A percentile compares a stretch with the other conserved stretches of the same genome.
phyloP scores from a whole-genome alignment of 768 basidiomycete species.

The Mycena albidolilacea region DNA sequence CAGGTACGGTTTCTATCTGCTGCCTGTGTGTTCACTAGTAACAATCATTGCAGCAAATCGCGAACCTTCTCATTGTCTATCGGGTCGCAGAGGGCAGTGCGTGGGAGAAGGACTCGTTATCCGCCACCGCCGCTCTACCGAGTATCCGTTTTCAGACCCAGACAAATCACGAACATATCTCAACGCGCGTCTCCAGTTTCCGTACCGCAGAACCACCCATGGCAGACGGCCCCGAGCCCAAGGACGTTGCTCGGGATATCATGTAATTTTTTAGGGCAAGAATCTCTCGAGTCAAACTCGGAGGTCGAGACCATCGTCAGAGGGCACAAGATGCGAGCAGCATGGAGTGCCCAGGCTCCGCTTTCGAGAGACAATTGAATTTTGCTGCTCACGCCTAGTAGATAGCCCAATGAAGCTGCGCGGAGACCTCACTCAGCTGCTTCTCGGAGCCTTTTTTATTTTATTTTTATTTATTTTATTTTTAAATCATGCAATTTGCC shows the following conservation, averaged over 20 bases:
- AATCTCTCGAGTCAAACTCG: too few relatives aligned
- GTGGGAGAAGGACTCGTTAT: conserved; percentile 50
- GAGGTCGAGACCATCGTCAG: too few relatives aligned
- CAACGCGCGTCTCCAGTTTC: conserved; percentile 30
- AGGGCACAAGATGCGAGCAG: too few relatives aligned
- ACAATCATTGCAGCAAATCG: conserved; percentile 46
- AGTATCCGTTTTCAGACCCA: conserved; percentile 28
- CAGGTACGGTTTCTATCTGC: conserved; percentile 46
- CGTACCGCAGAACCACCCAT: conserved; percentile 13
- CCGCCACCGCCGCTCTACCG: conserved; percentile 30
- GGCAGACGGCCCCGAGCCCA: conserved; percentile 10
- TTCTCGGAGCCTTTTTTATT: too few relatives aligned
- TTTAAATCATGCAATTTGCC: too few relatives aligned
- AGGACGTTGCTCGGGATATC: background rate
- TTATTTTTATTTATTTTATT: too few relatives aligned
- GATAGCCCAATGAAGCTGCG: too few relatives aligned
- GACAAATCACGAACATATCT: background rate
- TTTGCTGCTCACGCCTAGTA: too few relatives aligned
- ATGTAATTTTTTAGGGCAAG: too few relatives aligned
- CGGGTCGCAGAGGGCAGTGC: conserved; percentile 58
- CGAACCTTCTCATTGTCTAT: conserved; percentile 59
- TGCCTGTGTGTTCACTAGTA: background rate
- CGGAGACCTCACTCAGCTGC: too few relatives aligned
- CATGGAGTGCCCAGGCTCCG: too few relatives aligned
- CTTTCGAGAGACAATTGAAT: too few relatives aligned